Evolutionary conservation across 495 filamentous ascomycete genomes (phyloP).

Genomic region (Neurospora sp.): DNA sequence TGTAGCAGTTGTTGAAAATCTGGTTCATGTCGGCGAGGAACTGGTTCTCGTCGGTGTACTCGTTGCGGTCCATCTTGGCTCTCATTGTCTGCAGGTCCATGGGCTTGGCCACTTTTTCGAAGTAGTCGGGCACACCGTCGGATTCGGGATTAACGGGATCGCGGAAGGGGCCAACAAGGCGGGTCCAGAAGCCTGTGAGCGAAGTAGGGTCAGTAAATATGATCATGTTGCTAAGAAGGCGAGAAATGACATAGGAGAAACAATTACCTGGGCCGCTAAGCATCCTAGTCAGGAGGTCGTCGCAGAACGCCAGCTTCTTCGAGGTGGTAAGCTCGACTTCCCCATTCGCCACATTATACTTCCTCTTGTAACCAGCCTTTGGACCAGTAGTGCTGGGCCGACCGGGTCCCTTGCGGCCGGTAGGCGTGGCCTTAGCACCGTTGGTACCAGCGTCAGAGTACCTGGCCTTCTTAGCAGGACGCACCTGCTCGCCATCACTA

Average conservation of each 20-base stretch:
- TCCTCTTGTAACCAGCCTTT: constrained; percentile 16
- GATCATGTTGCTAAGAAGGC: neutral
- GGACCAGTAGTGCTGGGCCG: constrained; percentile 1
- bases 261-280: constrained; percentile 39
- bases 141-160: constrained; percentile 34
- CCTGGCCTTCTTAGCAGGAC: constrained; percentile 26
- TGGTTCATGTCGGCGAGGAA: constrained; percentile 38
- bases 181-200: constrained; percentile 45
- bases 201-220: neutral
- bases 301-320: constrained; percentile 41
- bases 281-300: constrained; percentile 43
- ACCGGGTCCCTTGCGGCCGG: constrained; percentile 8
- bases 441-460: constrained; percentile 19
- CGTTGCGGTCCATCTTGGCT: constrained; percentile 34
- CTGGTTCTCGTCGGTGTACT: constrained; percentile 32
- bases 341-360: constrained; percentile 9
- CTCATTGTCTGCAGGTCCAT: constrained; percentile 43
- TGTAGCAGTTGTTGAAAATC: constrained; percentile 41
- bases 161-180: constrained; percentile 42
- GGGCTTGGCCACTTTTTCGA: constrained; percentile 34
- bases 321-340: constrained; percentile 23
- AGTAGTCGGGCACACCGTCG: constrained; percentile 39
- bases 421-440: neutral
- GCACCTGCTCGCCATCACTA: constrained; percentile 14
- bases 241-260: neutral